Evolutionary conservation across 768 basidiomycete genomes (phyloP).

Genomic region (Amyloporia xantha): DNA sequence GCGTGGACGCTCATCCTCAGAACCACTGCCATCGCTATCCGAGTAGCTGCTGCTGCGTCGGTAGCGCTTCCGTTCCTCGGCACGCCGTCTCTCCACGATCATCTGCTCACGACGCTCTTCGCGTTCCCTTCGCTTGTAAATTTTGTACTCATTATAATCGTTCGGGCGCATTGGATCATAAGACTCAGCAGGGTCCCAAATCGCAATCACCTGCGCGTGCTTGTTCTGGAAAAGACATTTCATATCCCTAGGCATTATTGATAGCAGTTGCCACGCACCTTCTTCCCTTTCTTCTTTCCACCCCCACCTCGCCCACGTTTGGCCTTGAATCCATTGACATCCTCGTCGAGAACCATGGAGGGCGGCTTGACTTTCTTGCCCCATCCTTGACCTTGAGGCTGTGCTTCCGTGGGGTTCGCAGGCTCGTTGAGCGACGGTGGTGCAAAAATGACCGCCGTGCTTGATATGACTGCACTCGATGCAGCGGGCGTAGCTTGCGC

Average conservation of each 20-base stretch:
- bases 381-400: conserved; percentile 54
- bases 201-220: conserved; percentile 39
- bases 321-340: conserved; percentile 75
- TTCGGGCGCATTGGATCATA: conserved; percentile 84
- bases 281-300: conserved; percentile 45
- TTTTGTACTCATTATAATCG: conserved; percentile 84
- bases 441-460: conserved; percentile 65
- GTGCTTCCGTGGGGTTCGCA: conserved; percentile 26
- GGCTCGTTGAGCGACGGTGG: conserved; percentile 49
- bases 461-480: conserved; percentile 31
- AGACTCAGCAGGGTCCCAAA: conserved; percentile 75
- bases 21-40: conserved; percentile 55
- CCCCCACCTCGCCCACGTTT: conserved; percentile 50
- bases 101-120: conserved; percentile 66
- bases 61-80: conserved; percentile 47
- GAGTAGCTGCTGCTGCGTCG: conserved; percentile 50
- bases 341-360: conserved; percentile 85
- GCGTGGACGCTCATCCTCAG: conserved; percentile 59
- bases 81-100: conserved; percentile 29
- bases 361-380: conserved; percentile 88
- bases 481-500: conserved; percentile 15
- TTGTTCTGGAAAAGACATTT: conserved; percentile 43
- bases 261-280: conserved; percentile 34
- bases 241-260: not conserved
- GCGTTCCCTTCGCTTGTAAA: conserved; percentile 69